These are phyloP conservation scores for Blastobotrys capitulatus DNA, from an alignment of 1,139 yeast species.

Conservation along the genomic window DNA sequence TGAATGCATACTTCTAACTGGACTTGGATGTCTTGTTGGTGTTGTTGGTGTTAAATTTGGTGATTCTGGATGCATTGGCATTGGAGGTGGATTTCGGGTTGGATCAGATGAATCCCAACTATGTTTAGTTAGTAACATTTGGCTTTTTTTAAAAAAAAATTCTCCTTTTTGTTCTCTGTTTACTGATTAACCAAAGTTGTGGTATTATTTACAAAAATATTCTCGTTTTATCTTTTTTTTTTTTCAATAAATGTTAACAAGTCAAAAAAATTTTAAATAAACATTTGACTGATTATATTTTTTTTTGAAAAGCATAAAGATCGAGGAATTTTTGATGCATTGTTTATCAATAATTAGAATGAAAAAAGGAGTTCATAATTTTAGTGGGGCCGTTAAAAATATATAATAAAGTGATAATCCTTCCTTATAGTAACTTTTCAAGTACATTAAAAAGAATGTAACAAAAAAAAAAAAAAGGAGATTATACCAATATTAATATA, in stretches of 20 bases:
- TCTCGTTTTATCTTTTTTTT: too few relatives aligned
- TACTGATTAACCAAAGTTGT: not conserved
- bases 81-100: slow-evolving; percentile 35
- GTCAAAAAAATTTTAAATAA: not conserved
- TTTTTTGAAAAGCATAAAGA: too few relatives aligned
- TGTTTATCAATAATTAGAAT: too few relatives aligned
- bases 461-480: too few relatives aligned
- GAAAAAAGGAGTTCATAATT: too few relatives aligned
- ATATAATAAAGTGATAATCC: too few relatives aligned
- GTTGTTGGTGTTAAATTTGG: slow-evolving; percentile 25
- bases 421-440: too few relatives aligned
- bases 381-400: too few relatives aligned
- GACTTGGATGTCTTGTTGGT: slow-evolving; percentile 17
- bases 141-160: not conserved
- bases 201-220: not conserved
- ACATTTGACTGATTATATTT: too few relatives aligned
- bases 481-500: not conserved
- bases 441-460: not conserved
- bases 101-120: slow-evolving; percentile 38
- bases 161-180: not conserved
- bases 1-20: slow-evolving; percentile 12
- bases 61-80: slow-evolving; percentile 34
- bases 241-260: not conserved
- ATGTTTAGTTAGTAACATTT: not conserved
- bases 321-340: too few relatives aligned